A percentile compares a stretch with the other conserved stretches of the same genome.
Evolutionary conservation across 129 eudicot genomes (phyloP).

Genomic region (Lonicera japonica): DNA sequence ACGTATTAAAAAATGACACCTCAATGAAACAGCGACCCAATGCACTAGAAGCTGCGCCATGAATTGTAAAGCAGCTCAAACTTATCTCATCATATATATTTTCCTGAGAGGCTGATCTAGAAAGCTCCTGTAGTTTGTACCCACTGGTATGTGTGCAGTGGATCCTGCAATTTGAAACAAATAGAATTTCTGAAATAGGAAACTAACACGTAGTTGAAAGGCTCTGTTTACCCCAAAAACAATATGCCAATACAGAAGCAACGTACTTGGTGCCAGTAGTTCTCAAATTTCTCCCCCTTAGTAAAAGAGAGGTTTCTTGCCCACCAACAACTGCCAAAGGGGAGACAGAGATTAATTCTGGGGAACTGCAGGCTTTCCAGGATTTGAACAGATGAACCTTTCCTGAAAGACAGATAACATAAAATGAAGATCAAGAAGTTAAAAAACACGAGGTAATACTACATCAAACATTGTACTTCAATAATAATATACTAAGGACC

Average conservation of each 20-base stretch:
- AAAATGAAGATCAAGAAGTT: constrained; percentile 2
- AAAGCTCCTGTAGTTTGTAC: constrained; percentile 35
- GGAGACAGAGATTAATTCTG: constrained; percentile 61
- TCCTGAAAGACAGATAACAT: constrained; percentile 41
- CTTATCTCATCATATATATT: constrained; percentile 47
- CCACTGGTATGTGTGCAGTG: constrained; percentile 59
- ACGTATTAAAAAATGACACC: constrained; percentile 30
- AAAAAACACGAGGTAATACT: neutral
- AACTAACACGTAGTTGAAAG: neutral
- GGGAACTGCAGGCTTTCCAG: constrained; percentile 56
- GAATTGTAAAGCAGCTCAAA: constrained; percentile 41
- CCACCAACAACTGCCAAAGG: constrained; percentile 94
- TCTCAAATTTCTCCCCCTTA: constrained; percentile 66
- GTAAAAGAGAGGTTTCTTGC: constrained; percentile 55
- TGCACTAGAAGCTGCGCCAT: constrained; percentile 26
- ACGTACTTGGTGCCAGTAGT: constrained; percentile 70
- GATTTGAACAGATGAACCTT: constrained; percentile 55
- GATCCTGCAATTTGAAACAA: constrained; percentile 37
- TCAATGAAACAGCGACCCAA: constrained; percentile 91
- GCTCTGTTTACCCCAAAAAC: too few relatives aligned
- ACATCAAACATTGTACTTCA: neutral
- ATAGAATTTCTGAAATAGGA: neutral
- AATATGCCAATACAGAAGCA: neutral
- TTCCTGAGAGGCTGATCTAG: constrained; percentile 29
- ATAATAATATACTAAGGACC: neutral